These are phyloP conservation scores for Penicillium soppii DNA, from an alignment of 495 filamentous ascomycete species.

Conservation along the genomic window DNA sequence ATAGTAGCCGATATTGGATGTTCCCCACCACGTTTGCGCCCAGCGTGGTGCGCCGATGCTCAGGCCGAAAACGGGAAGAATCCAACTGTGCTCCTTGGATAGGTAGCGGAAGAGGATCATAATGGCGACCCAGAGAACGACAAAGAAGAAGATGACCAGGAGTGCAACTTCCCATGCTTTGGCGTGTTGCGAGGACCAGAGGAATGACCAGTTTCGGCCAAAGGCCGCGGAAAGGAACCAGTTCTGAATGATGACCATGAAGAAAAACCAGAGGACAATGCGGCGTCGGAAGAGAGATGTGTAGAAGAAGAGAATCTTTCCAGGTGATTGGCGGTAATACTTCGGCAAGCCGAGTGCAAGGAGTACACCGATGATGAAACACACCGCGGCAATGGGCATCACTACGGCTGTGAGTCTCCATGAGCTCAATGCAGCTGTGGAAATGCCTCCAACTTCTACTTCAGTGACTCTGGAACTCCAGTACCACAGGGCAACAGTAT, in stretches of 20 bases:
- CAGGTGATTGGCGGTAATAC: constrained; percentile 53
- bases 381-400: constrained; percentile 51
- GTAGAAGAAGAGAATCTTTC: constrained; percentile 31
- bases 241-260: constrained; percentile 64
- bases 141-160: constrained; percentile 58
- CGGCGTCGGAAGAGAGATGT: constrained; percentile 54
- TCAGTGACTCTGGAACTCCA: constrained; percentile 53
- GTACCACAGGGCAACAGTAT: constrained; percentile 64
- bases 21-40: constrained; percentile 66
- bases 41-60: constrained; percentile 63
- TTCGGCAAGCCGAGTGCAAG: constrained; percentile 59
- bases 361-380: constrained; percentile 51
- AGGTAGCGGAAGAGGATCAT: constrained; percentile 49
- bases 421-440: constrained; percentile 39
- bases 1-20: constrained; percentile 55
- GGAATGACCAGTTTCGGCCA: constrained; percentile 62
- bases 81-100: constrained; percentile 58
- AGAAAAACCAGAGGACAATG: constrained; percentile 55
- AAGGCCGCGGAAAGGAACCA: constrained; percentile 62
- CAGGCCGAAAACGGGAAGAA: constrained; percentile 65
- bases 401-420: constrained; percentile 51
- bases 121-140: constrained; percentile 52
- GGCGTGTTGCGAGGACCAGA: constrained; percentile 53
- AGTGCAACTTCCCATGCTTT: constrained; percentile 52
- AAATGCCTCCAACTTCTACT: constrained; percentile 20